Evolutionary conservation across 2,329 filamentous ascomycete genomes (phyloP).

Genomic region (Thelonectria olida): DNA sequence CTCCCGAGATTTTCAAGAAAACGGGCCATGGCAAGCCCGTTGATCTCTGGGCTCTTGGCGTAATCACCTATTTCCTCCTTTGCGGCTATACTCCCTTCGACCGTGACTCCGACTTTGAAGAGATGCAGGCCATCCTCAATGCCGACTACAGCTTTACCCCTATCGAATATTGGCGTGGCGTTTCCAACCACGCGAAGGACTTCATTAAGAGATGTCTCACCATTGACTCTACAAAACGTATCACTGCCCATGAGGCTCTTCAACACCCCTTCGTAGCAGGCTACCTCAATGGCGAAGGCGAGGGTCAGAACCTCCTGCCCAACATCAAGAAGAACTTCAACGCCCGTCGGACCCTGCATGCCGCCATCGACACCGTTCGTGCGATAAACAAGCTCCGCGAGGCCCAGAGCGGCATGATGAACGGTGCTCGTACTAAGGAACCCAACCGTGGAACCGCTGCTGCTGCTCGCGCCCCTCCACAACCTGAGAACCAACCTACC

Average conservation of each 20-base stretch:
- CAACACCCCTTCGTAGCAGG: slow-evolving; percentile 72
- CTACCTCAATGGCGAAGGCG: slow-evolving; percentile 56
- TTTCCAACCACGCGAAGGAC: slow-evolving; percentile 84
- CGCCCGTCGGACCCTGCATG: slow-evolving; percentile 72
- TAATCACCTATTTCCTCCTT: slow-evolving; percentile 98
- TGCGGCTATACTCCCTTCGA: slow-evolving; percentile 99
- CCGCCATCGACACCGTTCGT: slow-evolving; percentile 75
- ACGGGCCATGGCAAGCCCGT: slow-evolving; percentile 97
- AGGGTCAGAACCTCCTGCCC: slow-evolving; percentile 70
- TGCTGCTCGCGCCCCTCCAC: slow-evolving; percentile 20
- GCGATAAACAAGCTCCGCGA: slow-evolving; percentile 77
- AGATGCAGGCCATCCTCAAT: slow-evolving; percentile 98
- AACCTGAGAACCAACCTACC: slow-evolving; percentile 24
- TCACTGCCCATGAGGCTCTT: slow-evolving; percentile 86
- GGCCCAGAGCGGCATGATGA: slow-evolving; percentile 69
- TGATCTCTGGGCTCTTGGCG: slow-evolving; percentile 97
- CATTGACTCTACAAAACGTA: slow-evolving; percentile 84
- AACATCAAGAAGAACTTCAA: slow-evolving; percentile 81
- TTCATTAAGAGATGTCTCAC: slow-evolving; percentile 95
- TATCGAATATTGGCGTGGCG: slow-evolving; percentile 94
- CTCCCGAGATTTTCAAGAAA: slow-evolving; percentile 99
- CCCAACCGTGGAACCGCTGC: slow-evolving; percentile 49
- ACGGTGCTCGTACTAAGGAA: slow-evolving; percentile 64
- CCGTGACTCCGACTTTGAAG: slow-evolving; percentile 95
- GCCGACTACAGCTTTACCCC: slow-evolving; percentile 97